phyloP scores from a whole-genome alignment of 768 basidiomycete species.

The Gymnopilus junonius region DNA sequence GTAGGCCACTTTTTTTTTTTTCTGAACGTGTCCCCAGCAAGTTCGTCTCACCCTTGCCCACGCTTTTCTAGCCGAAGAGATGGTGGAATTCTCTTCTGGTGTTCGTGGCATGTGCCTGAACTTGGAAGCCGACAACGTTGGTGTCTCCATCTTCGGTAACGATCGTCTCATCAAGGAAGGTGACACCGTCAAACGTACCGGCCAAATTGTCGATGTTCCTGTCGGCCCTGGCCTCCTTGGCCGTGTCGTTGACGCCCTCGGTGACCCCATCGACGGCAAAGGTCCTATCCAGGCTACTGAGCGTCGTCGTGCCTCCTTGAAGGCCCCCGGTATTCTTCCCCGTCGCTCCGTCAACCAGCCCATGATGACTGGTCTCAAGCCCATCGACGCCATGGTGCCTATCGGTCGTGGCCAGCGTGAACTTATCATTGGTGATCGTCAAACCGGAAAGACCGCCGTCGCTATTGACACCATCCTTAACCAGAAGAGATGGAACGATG shows the following conservation, averaged over 20 bases:
- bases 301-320: slow-evolving; percentile 96
- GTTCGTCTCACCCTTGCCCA: slow-evolving; percentile 24
- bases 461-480: slow-evolving; percentile 99
- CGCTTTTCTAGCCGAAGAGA: slow-evolving; percentile 85
- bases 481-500: slow-evolving; percentile 99
- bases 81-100: slow-evolving; percentile 99
- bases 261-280: slow-evolving; percentile 99
- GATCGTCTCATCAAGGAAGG: slow-evolving; percentile 99
- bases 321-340: slow-evolving; percentile 98
- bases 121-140: slow-evolving; percentile 99
- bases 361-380: slow-evolving; percentile 99
- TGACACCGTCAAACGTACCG: slow-evolving; percentile 99
- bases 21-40: slow-evolving; percentile 12
- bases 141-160: slow-evolving; percentile 99
- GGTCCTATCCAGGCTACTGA: slow-evolving; percentile 93
- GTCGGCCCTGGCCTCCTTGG: slow-evolving; percentile 97
- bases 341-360: slow-evolving; percentile 99
- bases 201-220: slow-evolving; percentile 99
- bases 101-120: slow-evolving; percentile 99
- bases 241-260: slow-evolving; percentile 99
- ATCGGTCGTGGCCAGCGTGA: slow-evolving; percentile 99
- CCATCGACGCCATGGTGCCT: slow-evolving; percentile 99
- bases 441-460: slow-evolving; percentile 99
- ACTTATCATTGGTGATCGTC: slow-evolving; percentile 99
- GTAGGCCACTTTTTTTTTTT: slow-evolving; percentile 44